Base-by-base conservation (phyloP, 768 basidiomycete species). In the Filobasidium wieringae region DNA sequence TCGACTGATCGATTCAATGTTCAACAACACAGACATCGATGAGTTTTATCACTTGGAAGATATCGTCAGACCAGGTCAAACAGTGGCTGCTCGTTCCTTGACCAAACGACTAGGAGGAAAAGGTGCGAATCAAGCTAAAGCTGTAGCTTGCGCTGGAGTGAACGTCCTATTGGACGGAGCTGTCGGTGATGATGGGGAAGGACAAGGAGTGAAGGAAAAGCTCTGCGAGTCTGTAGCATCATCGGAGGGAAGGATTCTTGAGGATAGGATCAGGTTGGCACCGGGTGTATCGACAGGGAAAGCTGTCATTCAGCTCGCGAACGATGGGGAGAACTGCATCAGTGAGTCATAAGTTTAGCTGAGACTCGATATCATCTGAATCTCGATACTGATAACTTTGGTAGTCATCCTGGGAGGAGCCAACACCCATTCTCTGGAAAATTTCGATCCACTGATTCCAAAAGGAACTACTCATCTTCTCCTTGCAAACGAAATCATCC, bases 401-500 rank as follows among this genome's bases (percentile, higher is more conserved):
- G 15, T 53, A 75, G 73, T 75, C 30, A 67, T 75, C 1, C 68
- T 72, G 59, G 61, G 61, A 31, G 74, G 72, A 41, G 67, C 72
- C 15, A 75, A 75, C 65, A 26, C 60, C 51, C 39, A 55, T 57
- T 33, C 64, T 19, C 24, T 41, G 12, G 27, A 34, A n/a, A 22
- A 66, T 58, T 52, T 47, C 61, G 12, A 63, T 67, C 41, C 68
- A 72, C 15, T 59, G 65, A 24, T 66, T 64, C 47, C 75, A 60
- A 30, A 68, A 68, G 51, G 66, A 4, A 64, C 61, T 53, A 64
- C 71, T 29, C 75, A 76, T 60, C 66, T 78, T 14, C 67, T 76
- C 17, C 65, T 77, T 0, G 76, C 77, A 36, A 78, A 78, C 55
- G 77, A 78, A 61, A 76, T 78, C 54, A 76, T 76, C 0, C 66